Base-by-base conservation (phyloP, 148 eudicot species). In the Dianthus caryophyllus region DNA sequence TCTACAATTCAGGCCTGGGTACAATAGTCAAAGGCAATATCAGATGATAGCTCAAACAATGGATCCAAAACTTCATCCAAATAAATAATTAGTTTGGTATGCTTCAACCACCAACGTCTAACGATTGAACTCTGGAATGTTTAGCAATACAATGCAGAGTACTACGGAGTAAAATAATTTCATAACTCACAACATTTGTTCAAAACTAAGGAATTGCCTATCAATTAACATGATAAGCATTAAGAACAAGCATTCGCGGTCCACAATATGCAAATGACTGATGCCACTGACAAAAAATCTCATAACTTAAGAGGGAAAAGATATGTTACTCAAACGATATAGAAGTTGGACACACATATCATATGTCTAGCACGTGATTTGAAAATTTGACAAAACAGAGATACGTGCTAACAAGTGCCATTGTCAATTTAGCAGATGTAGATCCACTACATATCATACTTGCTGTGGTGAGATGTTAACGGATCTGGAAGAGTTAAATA, bases 31-130 rank as follows among this genome's bases (percentile, higher is more conserved):
- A 57, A 27, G 47, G 46, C 25, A 29, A 11, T 25, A 48, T 6
- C 66, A 43, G 50, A 44, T 41, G 31, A 43, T 44, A 63, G 30
- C 38, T 33, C 36, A 41, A 62, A 62, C 22, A 41, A 24, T 39
- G 21, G 26, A 22, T 14, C 29, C 18, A 30, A 36, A 20, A 39
- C 41, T 16, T 9, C 22, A 29, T 18, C 49, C 49, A 61, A 41
- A 38, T n/a, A 21, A 18, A 39, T 43, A 33, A 63, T 63, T 41
- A 44, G 44, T 43, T 44, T 6, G 33, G 48, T 20, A 46, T 2
- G 66, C 50, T 27, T 13, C 46, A 39, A 43, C 26, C 31, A 36
- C 44, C 64, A 36, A 60, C 20, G 29, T 61, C 10, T 24, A 39
- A 41, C 13, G 29, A 21, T 46, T 60, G 33, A 63, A 49, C 51